A percentile compares a stretch with the other conserved stretches of the same genome.
These are phyloP conservation scores for Xylariaceae sp. DNA, from an alignment of 2,329 filamentous ascomycete genomes.

Conservation along the genomic window DNA sequence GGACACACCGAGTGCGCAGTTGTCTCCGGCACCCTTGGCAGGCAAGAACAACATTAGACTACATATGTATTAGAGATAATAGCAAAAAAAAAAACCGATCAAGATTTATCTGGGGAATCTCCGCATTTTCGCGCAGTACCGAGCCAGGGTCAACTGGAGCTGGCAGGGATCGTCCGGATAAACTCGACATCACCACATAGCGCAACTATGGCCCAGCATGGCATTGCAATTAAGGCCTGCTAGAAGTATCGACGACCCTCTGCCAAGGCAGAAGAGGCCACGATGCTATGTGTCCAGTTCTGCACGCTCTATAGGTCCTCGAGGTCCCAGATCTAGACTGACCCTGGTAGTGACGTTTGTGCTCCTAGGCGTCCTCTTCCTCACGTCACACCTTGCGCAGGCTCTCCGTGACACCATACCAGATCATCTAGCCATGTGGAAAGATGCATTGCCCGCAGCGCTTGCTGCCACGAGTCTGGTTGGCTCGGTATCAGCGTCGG, in stretches of 20 bases:
- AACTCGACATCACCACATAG: conserved; percentile 5
- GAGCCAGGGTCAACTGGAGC: no score
- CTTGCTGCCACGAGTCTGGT: conserved; percentile 21
- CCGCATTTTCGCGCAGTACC: neutral
- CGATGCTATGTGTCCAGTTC: conserved; percentile 9
- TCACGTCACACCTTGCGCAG: conserved; percentile 11
- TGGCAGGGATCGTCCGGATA: conserved; percentile 15
- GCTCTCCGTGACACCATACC: conserved; percentile 1
- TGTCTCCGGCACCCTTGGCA: no score
- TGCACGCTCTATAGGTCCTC: conserved; percentile 3
- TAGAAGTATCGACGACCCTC: neutral
- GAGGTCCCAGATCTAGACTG: neutral
- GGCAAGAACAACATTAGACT: no score
- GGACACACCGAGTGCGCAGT: neutral
- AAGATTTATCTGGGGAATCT: no score
- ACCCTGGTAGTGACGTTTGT: conserved; percentile 7
- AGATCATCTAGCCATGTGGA: conserved; percentile 22
- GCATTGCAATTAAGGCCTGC: no score
- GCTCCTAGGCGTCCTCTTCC: conserved; percentile 11
- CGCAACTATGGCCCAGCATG: no score
- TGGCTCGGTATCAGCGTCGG: conserved; percentile 27
- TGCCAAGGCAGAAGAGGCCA: conserved; percentile 4
- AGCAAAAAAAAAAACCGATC: no score
- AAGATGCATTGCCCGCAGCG: conserved; percentile 20
- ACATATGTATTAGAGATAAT: no score